These are phyloP conservation scores for Mucor lusitanicus DNA, from an alignment of 371 early-diverging fungal genomes.

Conservation along the genomic window DNA sequence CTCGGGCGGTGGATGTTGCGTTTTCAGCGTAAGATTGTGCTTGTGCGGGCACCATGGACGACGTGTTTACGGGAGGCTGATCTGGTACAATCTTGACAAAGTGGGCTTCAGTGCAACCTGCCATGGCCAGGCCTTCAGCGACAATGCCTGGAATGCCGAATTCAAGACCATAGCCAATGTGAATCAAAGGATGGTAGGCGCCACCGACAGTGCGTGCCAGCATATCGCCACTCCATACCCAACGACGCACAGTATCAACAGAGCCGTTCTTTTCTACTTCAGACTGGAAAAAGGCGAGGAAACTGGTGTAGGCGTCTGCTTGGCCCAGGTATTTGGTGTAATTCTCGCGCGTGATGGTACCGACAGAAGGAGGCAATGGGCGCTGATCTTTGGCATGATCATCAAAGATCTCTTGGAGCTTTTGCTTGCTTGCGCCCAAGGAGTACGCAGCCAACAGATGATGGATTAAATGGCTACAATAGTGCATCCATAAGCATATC, in stretches of 20 bases:
- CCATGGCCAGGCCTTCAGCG: slow-evolving; percentile 64
- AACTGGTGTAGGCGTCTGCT: slow-evolving; percentile 49
- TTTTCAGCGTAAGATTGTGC: slow-evolving; percentile 23
- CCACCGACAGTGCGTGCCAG: slow-evolving; percentile 51
- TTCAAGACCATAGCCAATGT: slow-evolving; percentile 68
- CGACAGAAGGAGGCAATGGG: slow-evolving; percentile 29
- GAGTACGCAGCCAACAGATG: slow-evolving; percentile 58
- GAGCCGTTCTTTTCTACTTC: slow-evolving; percentile 51
- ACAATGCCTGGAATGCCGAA: slow-evolving; percentile 56
- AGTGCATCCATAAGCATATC: background rate
- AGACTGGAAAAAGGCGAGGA: slow-evolving; percentile 43
- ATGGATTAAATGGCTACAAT: slow-evolving; percentile 54
- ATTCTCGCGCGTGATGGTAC: slow-evolving; percentile 39
- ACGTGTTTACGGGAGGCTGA: slow-evolving; percentile 10
- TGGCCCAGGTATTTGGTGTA: slow-evolving; percentile 42
- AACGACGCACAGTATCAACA: slow-evolving; percentile 48
- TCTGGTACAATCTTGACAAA: slow-evolving; percentile 19
- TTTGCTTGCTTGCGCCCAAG: slow-evolving; percentile 51
- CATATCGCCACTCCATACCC: slow-evolving; percentile 47
- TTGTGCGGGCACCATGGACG: background rate
- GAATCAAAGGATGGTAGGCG: slow-evolving; percentile 64
- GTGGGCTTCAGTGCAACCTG: slow-evolving; percentile 32
- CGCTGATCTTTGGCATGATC: slow-evolving; percentile 41
- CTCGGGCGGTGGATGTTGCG: slow-evolving; percentile 8
- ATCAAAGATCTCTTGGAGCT: slow-evolving; percentile 55